Evolutionary conservation across 208 protist genomes (phyloP), one percentile per base, ranked within the genome.

Genomic region (Acanthamoeba polyphaga): DNA sequence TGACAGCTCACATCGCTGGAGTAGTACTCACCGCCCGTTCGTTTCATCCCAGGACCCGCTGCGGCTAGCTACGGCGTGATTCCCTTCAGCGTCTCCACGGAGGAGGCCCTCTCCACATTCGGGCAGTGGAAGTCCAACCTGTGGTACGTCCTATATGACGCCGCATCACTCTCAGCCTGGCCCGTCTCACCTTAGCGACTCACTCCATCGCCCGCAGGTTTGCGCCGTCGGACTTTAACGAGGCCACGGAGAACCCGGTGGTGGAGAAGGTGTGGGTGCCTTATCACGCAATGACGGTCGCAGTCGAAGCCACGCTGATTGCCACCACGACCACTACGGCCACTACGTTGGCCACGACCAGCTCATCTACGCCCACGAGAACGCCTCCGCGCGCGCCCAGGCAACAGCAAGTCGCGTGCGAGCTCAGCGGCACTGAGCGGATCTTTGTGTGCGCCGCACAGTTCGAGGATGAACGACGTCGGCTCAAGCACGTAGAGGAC

Each of bases 251-350:
- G 78, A 17, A 19, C 32, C 49, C 38, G 46, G 3, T 87, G 46
- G 46, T 87, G 46, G 46, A 55, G 49, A n/a, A 60, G 17, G 78
- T 87, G 46, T 87, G 78, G 78, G n/a, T 60, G 32, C 78, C 78
- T 27, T 87, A 87, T 46, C 78, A 60, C 49, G 78, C 51, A 19
- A 53, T 87, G 46, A 87, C 78, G 22, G 46, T 87, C 12, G 38
- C 78, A 9, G 49, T 87, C 49, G 78, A 87, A 19, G 78, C 78
- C 43, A 80, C 72, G 64, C 27, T 70, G 8, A 32, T 70, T 9
- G 64, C 64, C 64, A 68, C 62, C 62, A 70, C n/a, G 19, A 24
- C n/a, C 70, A 15, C 15, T 12, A 29, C 32, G 2, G 38, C 70
- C 34, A 24, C 15, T 22, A 22, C 27, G n/a, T 9, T 22, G 10